These are phyloP conservation scores for Manihot esculenta DNA, from an alignment of 441 rosid species.

Conservation along the genomic window DNA sequence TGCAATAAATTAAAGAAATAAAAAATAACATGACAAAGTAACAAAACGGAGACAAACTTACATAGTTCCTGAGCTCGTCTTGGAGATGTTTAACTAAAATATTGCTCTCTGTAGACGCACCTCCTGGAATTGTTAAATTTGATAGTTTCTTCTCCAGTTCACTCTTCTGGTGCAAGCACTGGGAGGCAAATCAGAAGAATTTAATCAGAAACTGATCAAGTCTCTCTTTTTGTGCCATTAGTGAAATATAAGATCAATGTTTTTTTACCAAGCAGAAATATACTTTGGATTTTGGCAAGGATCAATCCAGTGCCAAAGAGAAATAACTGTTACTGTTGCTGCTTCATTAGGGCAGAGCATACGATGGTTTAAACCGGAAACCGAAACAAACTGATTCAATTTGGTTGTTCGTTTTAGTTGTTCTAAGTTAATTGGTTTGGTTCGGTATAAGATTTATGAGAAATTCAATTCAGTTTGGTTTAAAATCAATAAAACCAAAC, in stretches of 20 bases:
- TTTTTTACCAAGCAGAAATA: background rate
- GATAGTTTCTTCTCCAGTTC: slow-evolving; percentile 68
- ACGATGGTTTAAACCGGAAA: too few species aligned
- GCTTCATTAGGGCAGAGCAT: too few species aligned
- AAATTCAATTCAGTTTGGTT: too few species aligned
- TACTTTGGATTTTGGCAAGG: background rate
- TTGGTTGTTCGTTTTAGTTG: too few species aligned
- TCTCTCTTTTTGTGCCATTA: background rate
- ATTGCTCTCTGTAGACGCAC: slow-evolving; percentile 53
- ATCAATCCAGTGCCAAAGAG: too few species aligned
- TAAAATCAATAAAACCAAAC: too few species aligned
- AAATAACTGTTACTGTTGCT: too few species aligned
- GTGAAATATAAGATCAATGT: background rate
- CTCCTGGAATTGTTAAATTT: slow-evolving; percentile 49
- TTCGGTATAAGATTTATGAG: too few species aligned
- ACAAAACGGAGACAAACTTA: slow-evolving; percentile 39
- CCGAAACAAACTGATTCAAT: too few species aligned
- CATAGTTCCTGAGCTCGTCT: slow-evolving; percentile 83
- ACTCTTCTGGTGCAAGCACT: slow-evolving; percentile 75
- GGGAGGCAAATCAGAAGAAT: slow-evolving; percentile 23
- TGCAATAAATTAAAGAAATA: background rate
- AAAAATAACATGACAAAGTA: background rate
- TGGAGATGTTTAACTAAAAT: slow-evolving; percentile 79
- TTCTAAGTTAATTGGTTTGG: too few species aligned
- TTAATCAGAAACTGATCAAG: slow-evolving; percentile 13